These are phyloP conservation scores for Epichloe uncinata DNA, from an alignment of 2,329 filamentous ascomycete genomes.

Conservation along the genomic window DNA sequence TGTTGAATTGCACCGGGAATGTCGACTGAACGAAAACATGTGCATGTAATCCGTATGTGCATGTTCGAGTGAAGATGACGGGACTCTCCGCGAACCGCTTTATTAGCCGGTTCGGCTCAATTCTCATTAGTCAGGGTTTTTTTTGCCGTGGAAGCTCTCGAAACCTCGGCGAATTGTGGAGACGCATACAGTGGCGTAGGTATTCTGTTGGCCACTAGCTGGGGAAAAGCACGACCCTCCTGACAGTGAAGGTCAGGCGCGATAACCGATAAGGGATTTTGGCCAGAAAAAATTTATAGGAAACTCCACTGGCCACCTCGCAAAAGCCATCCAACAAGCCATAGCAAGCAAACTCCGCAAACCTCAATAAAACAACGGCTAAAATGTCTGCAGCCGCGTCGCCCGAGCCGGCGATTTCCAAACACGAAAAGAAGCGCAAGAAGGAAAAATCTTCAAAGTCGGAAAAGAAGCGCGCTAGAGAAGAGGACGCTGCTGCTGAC, in stretches of 20 bases:
- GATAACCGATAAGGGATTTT: conserved; percentile 2
- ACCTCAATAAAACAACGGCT: conserved; percentile 5
- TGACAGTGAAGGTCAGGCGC: not conserved
- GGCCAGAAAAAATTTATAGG: not conserved
- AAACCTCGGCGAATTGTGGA: conserved; percentile 1
- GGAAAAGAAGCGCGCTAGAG: conserved; percentile 32
- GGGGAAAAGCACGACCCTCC: too few species aligned
- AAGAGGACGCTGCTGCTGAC: conserved; percentile 26
- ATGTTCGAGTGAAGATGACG: not conserved
- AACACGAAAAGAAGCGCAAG: conserved; percentile 26
- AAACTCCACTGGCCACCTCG: not conserved
- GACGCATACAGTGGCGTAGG: not conserved
- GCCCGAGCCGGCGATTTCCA: conserved; percentile 17
- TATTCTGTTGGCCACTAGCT: too few species aligned
- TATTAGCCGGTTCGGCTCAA: conserved; percentile 1
- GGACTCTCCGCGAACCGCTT: not conserved
- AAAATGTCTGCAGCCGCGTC: conserved; percentile 17
- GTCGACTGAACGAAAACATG: not conserved
- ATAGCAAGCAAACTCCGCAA: conserved; percentile 1
- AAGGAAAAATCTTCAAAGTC: conserved; percentile 21
- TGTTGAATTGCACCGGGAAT: not conserved
- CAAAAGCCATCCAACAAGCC: not conserved
- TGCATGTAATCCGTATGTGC: not conserved
- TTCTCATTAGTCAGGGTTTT: not conserved
- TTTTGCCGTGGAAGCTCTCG: not conserved